Conservation (phyloP, 2,329 filamentous ascomycete genomes). For the Ascochyta lentis region DNA sequence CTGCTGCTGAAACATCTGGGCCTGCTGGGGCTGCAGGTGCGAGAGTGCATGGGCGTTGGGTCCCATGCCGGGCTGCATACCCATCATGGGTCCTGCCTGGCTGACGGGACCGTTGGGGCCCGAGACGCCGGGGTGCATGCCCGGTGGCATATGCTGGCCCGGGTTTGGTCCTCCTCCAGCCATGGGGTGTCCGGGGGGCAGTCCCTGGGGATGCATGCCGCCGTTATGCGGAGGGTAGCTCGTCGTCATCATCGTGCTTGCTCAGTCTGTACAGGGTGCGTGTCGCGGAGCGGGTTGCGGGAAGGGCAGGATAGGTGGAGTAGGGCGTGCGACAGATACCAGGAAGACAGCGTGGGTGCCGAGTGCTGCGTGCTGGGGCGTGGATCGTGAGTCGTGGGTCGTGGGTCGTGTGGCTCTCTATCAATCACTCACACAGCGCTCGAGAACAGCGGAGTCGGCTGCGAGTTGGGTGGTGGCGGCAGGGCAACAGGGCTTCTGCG, state of each 20-base stretch:
- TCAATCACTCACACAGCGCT: not conserved
- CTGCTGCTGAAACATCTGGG: slow-evolving; percentile 62
- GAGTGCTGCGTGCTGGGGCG: no score
- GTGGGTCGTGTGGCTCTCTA: not conserved
- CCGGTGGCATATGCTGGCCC: slow-evolving; percentile 72
- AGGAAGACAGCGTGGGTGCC: no score
- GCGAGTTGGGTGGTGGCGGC: not conserved
- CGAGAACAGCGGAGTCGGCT: not conserved
- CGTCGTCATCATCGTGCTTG: slow-evolving; percentile 73
- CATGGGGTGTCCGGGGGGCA: slow-evolving; percentile 69
- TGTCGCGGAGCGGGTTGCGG: not conserved
- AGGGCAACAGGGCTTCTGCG: not conserved
- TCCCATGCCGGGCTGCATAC: slow-evolving; percentile 72
- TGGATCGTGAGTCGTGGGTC: no score
- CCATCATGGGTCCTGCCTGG: slow-evolving; percentile 75
- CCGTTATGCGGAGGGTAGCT: slow-evolving; percentile 72
- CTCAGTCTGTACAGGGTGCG: slow-evolving; percentile 18
- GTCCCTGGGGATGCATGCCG: slow-evolving; percentile 75
- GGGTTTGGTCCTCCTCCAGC: slow-evolving; percentile 73
- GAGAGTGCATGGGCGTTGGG: slow-evolving; percentile 73
- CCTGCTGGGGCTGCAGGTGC: slow-evolving; percentile 71
- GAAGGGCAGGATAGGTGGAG: no score
- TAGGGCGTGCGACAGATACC: no score
- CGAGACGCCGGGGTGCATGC: slow-evolving; percentile 75
- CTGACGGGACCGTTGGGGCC: slow-evolving; percentile 74